Evolutionary conservation across 495 filamentous ascomycete genomes (phyloP).

Genomic region (Cercophora newfieldiana): DNA sequence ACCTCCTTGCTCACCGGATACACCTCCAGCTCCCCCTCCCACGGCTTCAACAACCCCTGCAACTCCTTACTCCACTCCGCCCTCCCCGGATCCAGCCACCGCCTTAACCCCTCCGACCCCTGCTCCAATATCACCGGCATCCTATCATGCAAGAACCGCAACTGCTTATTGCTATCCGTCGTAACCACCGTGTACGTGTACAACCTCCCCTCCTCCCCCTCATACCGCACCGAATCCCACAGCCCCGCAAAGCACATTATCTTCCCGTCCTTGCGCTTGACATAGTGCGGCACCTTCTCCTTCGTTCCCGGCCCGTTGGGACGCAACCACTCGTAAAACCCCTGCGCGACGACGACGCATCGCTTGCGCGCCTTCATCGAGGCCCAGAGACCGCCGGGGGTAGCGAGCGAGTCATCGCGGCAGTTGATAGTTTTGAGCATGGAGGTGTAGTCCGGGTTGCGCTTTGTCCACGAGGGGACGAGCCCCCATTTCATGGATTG

Average conservation of each 20-base stretch:
- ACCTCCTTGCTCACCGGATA: slow-evolving; percentile 88
- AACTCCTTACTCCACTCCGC: slow-evolving; percentile 76
- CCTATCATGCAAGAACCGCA: slow-evolving; percentile 84
- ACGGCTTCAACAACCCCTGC: slow-evolving; percentile 75
- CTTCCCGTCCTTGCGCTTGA: slow-evolving; percentile 75
- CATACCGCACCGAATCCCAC: slow-evolving; percentile 85
- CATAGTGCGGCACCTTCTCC: slow-evolving; percentile 79
- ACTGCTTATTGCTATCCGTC: slow-evolving; percentile 73
- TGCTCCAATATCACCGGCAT: slow-evolving; percentile 94
- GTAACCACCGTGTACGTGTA: slow-evolving; percentile 91
- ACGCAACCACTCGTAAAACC: slow-evolving; percentile 96
- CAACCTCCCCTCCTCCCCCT: slow-evolving; percentile 41
- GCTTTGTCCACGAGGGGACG: slow-evolving; percentile 40
- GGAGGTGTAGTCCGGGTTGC: slow-evolving; percentile 63
- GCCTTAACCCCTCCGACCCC: slow-evolving; percentile 65
- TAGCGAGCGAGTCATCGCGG: slow-evolving; percentile 80
- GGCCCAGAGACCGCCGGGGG: slow-evolving; percentile 83
- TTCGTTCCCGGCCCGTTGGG: slow-evolving; percentile 63
- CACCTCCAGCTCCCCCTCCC: slow-evolving; percentile 73
- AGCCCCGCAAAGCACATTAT: slow-evolving; percentile 89
- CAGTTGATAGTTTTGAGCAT: slow-evolving; percentile 92
- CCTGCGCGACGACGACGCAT: slow-evolving; percentile 83
- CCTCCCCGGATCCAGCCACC: slow-evolving; percentile 76
- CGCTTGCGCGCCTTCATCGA: slow-evolving; percentile 85
- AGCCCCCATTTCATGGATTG: slow-evolving; percentile 90